phyloP scores from a whole-genome alignment of 179 eudicot genomes.

The Carnegiea gigantea region DNA sequence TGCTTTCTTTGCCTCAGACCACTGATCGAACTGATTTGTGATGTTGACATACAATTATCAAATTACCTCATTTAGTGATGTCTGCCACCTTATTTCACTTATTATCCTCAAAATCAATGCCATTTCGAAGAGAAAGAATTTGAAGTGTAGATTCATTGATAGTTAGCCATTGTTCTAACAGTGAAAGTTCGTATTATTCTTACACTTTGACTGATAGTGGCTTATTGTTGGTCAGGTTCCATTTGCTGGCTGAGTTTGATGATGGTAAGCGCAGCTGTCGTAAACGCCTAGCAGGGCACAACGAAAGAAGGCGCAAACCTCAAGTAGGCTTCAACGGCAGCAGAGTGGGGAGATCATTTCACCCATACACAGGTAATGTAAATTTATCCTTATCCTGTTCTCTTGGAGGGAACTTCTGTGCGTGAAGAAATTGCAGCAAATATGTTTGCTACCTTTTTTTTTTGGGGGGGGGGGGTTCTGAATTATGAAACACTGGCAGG shows the following conservation, averaged over 20 bases:
- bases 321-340: constrained; percentile 39
- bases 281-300: constrained; percentile 85
- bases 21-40: not conserved
- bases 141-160: not conserved
- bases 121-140: not conserved
- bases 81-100: not conserved
- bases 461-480: too few species aligned
- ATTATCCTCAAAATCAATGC: not conserved
- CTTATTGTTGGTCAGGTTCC: constrained; percentile 62
- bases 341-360: constrained; percentile 37
- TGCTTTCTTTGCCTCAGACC: not conserved
- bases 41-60: not conserved
- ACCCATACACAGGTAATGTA: constrained; percentile 40
- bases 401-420: not conserved
- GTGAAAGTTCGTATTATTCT: not conserved
- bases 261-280: constrained; percentile 92
- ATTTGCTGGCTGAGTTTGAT: constrained; percentile 75
- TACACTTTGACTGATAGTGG: constrained; percentile 9
- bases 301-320: constrained; percentile 79
- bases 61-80: not conserved
- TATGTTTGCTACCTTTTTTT: too few species aligned
- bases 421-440: too few species aligned
- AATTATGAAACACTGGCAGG: too few species aligned
- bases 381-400: not conserved
- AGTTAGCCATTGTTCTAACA: not conserved